Evolutionary conservation across 2,329 filamentous ascomycete species (phyloP).

Genomic region (Daldinia eschscholtzii): DNA sequence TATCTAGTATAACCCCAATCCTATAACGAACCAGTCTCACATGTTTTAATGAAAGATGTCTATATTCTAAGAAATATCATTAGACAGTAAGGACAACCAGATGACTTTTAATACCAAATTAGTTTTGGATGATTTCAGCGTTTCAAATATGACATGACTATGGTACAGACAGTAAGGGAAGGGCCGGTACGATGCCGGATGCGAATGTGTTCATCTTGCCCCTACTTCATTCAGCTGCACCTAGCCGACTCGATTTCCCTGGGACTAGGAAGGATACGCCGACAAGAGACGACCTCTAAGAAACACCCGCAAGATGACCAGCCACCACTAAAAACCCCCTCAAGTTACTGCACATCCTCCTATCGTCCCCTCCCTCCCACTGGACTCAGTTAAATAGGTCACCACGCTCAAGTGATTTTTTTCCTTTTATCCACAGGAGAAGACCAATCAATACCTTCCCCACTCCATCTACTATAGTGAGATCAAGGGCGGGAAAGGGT

Average conservation of each 20-base stretch:
- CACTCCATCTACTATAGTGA: constrained; percentile 53
- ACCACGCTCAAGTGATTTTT: constrained; percentile 42
- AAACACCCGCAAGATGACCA: constrained; percentile 38
- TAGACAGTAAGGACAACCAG: background rate
- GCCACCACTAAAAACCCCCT: constrained; percentile 41
- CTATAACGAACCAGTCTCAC: background rate
- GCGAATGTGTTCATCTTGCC: constrained; percentile 44
- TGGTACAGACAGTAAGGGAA: constrained; percentile 51
- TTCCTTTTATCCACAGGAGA: constrained; percentile 48
- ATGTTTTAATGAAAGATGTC: background rate
- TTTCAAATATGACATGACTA: constrained; percentile 52
- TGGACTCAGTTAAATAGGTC: constrained; percentile 29
- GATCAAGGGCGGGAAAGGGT: constrained; percentile 48
- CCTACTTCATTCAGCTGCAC: constrained; percentile 46
- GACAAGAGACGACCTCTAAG: constrained; percentile 40
- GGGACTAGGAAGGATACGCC: constrained; percentile 32
- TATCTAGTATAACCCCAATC: background rate
- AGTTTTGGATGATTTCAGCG: constrained; percentile 47
- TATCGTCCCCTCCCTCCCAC: constrained; percentile 37
- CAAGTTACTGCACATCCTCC: constrained; percentile 32
- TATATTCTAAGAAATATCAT: constrained; percentile 4
- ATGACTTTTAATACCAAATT: constrained; percentile 19
- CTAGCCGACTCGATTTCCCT: constrained; percentile 38
- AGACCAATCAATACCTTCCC: constrained; percentile 46
- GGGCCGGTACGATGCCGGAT: constrained; percentile 47